Conservation (phyloP, 2,329 filamentous ascomycete genomes). For the Xylariales sp. region DNA sequence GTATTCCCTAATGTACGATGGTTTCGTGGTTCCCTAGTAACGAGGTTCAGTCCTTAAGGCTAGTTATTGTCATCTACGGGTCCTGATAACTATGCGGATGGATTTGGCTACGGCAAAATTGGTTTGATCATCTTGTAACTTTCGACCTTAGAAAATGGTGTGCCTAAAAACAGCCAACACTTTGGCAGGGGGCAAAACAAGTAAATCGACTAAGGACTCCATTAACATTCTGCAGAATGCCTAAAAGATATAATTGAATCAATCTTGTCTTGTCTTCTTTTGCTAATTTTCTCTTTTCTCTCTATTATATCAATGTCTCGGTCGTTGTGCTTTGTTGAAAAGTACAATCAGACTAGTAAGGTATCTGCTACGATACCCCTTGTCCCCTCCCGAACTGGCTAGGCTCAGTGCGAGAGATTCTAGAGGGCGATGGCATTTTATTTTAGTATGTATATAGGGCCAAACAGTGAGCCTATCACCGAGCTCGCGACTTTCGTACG, state of each 20-base stretch:
- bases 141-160: too few species aligned
- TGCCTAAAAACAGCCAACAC: not conserved
- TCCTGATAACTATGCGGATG: too few species aligned
- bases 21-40: too few species aligned
- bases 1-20: too few species aligned
- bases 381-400: not conserved
- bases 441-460: not conserved
- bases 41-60: too few species aligned
- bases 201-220: not conserved
- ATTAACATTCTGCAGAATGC: not conserved
- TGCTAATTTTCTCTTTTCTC: not conserved
- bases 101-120: too few species aligned
- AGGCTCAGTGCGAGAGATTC: not conserved
- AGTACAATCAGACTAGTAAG: not conserved
- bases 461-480: not conserved
- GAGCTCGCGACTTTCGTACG: not conserved
- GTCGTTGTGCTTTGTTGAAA: constrained; percentile 2
- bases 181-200: not conserved
- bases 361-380: not conserved
- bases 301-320: not conserved
- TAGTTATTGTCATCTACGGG: too few species aligned
- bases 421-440: not conserved
- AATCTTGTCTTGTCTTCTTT: not conserved
- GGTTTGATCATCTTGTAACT: too few species aligned
- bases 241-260: not conserved